Base-by-base conservation (phyloP, 179 eudicot genomes). In the Corrigiola litoralis region DNA sequence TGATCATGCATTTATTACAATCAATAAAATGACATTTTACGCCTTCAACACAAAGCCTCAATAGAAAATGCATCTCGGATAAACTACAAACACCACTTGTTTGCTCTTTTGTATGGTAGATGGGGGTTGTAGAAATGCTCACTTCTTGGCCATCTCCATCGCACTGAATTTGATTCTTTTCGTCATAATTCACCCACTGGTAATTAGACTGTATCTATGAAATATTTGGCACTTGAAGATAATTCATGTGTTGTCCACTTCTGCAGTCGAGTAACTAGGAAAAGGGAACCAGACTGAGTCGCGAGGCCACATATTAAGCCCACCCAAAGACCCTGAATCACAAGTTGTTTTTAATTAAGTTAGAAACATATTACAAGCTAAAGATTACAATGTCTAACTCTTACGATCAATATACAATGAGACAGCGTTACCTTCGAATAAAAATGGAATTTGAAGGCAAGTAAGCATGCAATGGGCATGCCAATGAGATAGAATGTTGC, bases 291-390 rank as follows among this genome's bases (percentile, higher is more conserved):
- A 0, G 79, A 47, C 40, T 87, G 95, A 66, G 80, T 68, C 6
- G 42, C 28, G 27, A 85, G 86, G 25, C 95, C 96, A 29, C 95
- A 87, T 12, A 81, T 84, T 44, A 87, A 73, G 18, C 97, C 97
- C n/a, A 83, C 65, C 89, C 95, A 87, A 55, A 87, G 78, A 9
- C 95, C 95, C 91, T 88, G 59, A 18, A 52, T 8, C 11, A 48
- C 58, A 49, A 36, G n/a, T n/a, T n/a, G n/a, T n/a, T n/a, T n/a
- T n/a, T n/a, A n/a, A n/a, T n/a, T n/a, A 38, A 10, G 16, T 8
- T 4, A 31, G 42, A 6, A 41, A 40, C 44, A 13, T 11, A 0
- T 12, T 32, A 7, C 10, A 38, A 54, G 4, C 36, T 31, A n/a
- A n/a, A n/a, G n/a, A n/a, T n/a, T n/a, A n/a, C n/a, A n/a, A n/a